Conservation (phyloP, 208 protist genomes). For the Trypanosoma theileri region DNA sequence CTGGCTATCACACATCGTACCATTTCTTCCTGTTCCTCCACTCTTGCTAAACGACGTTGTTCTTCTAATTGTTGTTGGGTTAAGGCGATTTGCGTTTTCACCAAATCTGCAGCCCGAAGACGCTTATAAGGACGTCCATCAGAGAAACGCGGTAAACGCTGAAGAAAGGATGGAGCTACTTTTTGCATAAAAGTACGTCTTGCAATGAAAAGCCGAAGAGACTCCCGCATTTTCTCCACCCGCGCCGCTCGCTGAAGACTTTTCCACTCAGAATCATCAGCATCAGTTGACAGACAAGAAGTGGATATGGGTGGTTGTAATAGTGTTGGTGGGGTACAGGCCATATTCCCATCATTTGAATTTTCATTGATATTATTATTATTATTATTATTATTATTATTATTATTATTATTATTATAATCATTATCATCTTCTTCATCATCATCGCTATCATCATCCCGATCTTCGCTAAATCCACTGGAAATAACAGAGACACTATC, state of each 20-base stretch:
- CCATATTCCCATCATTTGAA: neutral
- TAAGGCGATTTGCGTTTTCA: slow-evolving; percentile 32
- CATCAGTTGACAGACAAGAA: neutral
- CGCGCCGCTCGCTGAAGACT: slow-evolving; percentile 8
- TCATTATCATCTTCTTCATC: too few relatives aligned
- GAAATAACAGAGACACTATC: neutral
- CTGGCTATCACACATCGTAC: slow-evolving; percentile 63
- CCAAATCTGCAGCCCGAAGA: slow-evolving; percentile 38
- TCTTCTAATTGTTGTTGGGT: slow-evolving; percentile 41
- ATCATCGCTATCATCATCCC: neutral
- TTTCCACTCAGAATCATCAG: slow-evolving; percentile 16
- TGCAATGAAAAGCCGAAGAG: slow-evolving; percentile 41
- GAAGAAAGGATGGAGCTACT: slow-evolving; percentile 58
- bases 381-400: neutral
- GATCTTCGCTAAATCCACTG: neutral
- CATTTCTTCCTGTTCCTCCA: slow-evolving; percentile 48
- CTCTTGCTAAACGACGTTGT: slow-evolving; percentile 40
- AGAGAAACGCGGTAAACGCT: slow-evolving; percentile 70
- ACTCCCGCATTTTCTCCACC: slow-evolving; percentile 46
- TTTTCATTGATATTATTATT: neutral
- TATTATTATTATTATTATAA: neutral
- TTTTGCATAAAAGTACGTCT: slow-evolving; percentile 52
- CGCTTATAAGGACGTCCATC: slow-evolving; percentile 54
- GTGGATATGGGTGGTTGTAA: neutral
- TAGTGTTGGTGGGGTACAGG: neutral